phyloP scores from a whole-genome alignment of 805 yeast genomes.

The Candida bentonensis region DNA sequence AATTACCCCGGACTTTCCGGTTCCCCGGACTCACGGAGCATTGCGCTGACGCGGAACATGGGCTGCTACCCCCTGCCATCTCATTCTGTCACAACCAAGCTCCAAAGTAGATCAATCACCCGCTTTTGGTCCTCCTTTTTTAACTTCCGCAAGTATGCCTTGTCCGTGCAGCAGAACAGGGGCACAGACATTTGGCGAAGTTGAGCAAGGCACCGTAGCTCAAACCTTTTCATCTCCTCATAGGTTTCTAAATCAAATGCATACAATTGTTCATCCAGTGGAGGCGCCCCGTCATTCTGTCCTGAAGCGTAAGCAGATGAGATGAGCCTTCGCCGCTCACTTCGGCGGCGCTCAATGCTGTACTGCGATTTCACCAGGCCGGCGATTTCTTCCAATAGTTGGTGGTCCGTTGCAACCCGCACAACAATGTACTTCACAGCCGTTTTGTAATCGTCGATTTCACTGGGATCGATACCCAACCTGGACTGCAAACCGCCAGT shows the following conservation, averaged over 20 bases:
- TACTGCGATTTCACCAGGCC: not conserved
- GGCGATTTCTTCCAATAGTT: not conserved
- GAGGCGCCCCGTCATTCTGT: not conserved
- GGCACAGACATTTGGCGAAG: not conserved
- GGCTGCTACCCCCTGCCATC: not conserved
- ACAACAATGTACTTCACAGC: not conserved
- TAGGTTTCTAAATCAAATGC: not conserved
- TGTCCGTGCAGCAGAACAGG: not conserved
- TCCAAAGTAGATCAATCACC: constrained; percentile 2
- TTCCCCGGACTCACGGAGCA: too few species aligned
- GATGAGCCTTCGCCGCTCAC: too few species aligned
- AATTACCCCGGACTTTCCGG: too few species aligned
- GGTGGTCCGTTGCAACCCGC: not conserved
- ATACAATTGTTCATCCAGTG: not conserved
- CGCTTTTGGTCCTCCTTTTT: not conserved
- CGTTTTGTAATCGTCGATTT: not conserved
- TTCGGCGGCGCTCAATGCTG: not conserved
- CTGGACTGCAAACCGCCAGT: too few species aligned
- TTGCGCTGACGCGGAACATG: too few species aligned
- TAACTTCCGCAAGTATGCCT: too few species aligned
- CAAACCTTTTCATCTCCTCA: not conserved
- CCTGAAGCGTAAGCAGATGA: too few species aligned
- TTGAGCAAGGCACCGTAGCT: not conserved
- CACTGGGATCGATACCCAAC: not conserved
- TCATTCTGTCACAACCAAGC: not conserved